Conservation (phyloP, 2,329 filamentous ascomycete genomes). For the Fusarium sp. region DNA sequence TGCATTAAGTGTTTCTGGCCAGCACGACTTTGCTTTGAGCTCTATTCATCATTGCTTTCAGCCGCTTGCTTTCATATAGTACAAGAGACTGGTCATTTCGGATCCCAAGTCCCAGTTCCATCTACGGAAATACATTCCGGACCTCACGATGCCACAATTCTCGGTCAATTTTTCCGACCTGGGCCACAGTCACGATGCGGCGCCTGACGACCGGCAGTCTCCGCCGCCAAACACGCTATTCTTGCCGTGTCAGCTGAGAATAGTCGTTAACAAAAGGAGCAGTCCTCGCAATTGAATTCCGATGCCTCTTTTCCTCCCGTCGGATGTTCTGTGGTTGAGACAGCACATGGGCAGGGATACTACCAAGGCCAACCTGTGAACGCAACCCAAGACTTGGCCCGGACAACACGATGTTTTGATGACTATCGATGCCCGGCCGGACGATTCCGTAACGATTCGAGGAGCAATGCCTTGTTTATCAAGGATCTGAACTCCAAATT, state of each 20-base stretch:
- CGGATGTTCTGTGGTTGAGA: not conserved
- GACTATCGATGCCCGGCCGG: not conserved
- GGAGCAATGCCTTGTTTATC: not conserved
- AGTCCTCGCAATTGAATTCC: not conserved
- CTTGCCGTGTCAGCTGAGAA: not conserved
- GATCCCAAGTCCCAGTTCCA: not conserved
- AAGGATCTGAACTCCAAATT: not conserved
- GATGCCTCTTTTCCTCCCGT: not conserved
- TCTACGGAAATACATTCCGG: not conserved
- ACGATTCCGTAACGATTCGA: not conserved
- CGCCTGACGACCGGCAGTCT: not conserved
- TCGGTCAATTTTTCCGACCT: slow-evolving; percentile 1
- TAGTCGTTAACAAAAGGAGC: not conserved
- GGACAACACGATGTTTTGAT: not conserved
- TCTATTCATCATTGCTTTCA: not conserved
- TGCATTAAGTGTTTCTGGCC: not conserved
- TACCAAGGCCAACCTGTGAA: not conserved
- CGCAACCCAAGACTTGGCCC: not conserved
- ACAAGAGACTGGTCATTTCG: not conserved
- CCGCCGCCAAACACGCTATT: not conserved
- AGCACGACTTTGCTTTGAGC: not conserved
- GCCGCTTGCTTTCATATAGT: not conserved
- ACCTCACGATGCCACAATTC: not conserved
- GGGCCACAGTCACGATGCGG: not conserved
- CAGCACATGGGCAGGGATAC: not conserved